Evolutionary conservation across 345 rosid genomes (phyloP), one percentile per base, ranked within the genome.

Genomic region (Aethionema arabicum): DNA sequence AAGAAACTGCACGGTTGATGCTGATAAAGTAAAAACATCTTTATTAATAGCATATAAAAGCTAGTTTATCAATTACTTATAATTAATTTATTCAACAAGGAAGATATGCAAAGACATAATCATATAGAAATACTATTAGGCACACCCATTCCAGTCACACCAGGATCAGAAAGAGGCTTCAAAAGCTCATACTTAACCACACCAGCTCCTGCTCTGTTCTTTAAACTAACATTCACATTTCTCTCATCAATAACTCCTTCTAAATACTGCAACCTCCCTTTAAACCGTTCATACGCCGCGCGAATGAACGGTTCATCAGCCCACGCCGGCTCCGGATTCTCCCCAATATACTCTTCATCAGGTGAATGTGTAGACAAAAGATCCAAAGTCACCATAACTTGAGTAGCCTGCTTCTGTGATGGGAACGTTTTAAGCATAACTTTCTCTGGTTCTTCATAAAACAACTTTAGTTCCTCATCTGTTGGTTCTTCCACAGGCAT

Each of bases 261-360:
- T 38, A 73, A 43, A 54, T 67, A 62, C 38, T 67, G 64, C 7
- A 73, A 61, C n/a, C 38, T 33, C 5, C 64, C 77, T 60, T 62
- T 67, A 32, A 73, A 5, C 12, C 15, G 3, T 49, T 73, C 77
- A 56, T 13, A 67, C 4, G 73, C 77, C n/a, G 69, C 73, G 35
- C 30, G 5, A 5, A 73, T 73, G 11, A 60, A 43, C 10, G 69
- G 77, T 0, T 73, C 59, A 0, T 50, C 3, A 3, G 31, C 16
- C 73, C 77, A 73, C 37, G 68, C 35, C 47, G 77, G 21, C 52
- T 73, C 73, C 12, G 59, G 42, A 0, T 9, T 1, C 11, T 73
- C 72, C 5, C 72, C 77, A 0, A 73, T 31, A 38, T 73, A 73
- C 65, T 73, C 77, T 68, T 73, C 77, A n/a, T 73, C 77, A 13